Conservation (phyloP, 2,329 filamentous ascomycete genomes). For the Fusarium brachygibbosum region DNA sequence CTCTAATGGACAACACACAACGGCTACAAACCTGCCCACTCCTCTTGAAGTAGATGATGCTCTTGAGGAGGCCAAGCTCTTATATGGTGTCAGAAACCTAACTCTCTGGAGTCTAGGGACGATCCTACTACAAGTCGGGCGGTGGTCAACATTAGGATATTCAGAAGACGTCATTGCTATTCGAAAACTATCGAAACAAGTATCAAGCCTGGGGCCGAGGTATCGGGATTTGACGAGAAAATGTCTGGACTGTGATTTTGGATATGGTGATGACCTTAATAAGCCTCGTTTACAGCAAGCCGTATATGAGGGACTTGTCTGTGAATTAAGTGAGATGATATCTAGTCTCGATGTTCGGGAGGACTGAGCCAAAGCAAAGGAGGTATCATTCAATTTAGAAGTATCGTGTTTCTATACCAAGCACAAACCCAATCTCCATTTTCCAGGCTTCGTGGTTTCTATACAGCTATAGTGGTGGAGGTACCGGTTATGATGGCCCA, state of each 20-base stretch:
- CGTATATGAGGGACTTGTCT: not conserved
- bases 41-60: not conserved
- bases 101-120: not conserved
- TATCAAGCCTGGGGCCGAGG: not conserved
- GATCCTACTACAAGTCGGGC: not conserved
- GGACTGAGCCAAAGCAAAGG: not conserved
- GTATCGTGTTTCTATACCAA: too few species aligned
- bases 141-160: not conserved
- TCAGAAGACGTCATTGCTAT: not conserved
- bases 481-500: too few species aligned
- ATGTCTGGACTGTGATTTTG: not conserved
- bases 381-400: too few species aligned
- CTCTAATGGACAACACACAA: not conserved
- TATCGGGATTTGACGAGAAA: not conserved
- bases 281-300: not conserved
- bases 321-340: not conserved
- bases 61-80: not conserved
- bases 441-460: too few species aligned
- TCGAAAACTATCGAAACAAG: not conserved
- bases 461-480: too few species aligned
- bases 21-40: not conserved
- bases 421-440: too few species aligned
- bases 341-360: not conserved
- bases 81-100: not conserved
- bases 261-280: not conserved